Evolutionary conservation across 2,329 filamentous ascomycete genomes (phyloP).

Genomic region (Fusarium fracticaudum): DNA sequence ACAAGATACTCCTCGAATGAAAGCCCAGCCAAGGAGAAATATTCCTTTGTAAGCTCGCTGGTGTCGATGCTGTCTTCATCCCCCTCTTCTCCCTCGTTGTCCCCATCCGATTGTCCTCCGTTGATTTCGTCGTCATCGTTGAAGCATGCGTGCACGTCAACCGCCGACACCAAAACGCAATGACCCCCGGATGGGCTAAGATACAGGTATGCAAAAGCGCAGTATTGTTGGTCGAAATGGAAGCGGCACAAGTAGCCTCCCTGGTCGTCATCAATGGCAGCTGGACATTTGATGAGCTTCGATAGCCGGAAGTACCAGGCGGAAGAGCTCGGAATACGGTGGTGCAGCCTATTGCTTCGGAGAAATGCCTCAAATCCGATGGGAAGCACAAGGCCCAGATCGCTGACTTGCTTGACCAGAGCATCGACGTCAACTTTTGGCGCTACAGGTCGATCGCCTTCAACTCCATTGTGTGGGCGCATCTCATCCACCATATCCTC

Average conservation of each 20-base stretch:
- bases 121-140: background rate
- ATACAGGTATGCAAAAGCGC: background rate
- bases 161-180: background rate
- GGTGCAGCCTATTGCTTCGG: background rate
- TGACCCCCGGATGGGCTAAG: background rate
- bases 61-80: background rate
- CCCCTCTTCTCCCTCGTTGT: background rate
- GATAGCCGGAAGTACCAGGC: background rate
- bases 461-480: background rate
- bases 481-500: background rate
- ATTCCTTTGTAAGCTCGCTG: background rate
- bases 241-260: background rate
- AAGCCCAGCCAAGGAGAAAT: background rate
- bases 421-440: background rate
- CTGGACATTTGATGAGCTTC: background rate
- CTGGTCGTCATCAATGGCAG: background rate
- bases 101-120: background rate
- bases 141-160: background rate
- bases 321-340: background rate
- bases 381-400: background rate
- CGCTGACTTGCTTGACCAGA: background rate
- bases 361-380: background rate
- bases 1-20: constrained; percentile 1
- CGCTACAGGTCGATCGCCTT: background rate
- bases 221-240: background rate